Conservation (phyloP, 2,329 filamentous ascomycete species). For the Colletotrichum limetticola region DNA sequence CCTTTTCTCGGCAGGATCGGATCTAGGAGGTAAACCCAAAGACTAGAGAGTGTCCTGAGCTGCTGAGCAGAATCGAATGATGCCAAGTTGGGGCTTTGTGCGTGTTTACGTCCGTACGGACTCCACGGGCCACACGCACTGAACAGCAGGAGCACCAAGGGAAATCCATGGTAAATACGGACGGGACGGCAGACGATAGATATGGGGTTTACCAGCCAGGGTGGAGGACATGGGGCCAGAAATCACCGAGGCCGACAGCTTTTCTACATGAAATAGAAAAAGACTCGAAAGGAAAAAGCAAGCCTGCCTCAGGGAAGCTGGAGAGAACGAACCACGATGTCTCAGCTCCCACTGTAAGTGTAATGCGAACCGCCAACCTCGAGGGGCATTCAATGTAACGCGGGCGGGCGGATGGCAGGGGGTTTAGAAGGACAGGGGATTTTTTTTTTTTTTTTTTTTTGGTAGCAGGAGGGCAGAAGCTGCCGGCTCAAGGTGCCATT, state of each 20-base stretch:
- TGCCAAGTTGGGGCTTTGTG: neutral
- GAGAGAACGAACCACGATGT: slow-evolving; percentile 3
- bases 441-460: neutral
- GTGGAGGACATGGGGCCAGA: neutral
- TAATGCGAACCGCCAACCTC: neutral
- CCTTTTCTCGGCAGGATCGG: neutral
- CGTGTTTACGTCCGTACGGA: slow-evolving; percentile 9
- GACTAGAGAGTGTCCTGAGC: neutral
- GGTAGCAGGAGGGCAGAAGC: neutral
- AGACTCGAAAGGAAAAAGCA: slow-evolving; percentile 10
- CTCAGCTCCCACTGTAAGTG: neutral
- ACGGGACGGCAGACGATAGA: neutral
- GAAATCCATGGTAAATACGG: neutral
- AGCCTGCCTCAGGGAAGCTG: neutral
- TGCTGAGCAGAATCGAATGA: slow-evolving; percentile 11
- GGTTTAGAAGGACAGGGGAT: neutral
- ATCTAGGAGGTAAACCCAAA: neutral
- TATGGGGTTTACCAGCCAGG: neutral
- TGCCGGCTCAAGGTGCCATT: slow-evolving; percentile 15
- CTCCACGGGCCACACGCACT: neutral
- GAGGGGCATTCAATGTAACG: neutral
- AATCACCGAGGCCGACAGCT: slow-evolving; percentile 17
- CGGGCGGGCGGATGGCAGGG: slow-evolving; percentile 2
- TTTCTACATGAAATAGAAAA: neutral
- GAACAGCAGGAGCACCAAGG: neutral